Base-by-base conservation (phyloP, 495 filamentous ascomycete species). In the Bathelium albidoporum region DNA sequence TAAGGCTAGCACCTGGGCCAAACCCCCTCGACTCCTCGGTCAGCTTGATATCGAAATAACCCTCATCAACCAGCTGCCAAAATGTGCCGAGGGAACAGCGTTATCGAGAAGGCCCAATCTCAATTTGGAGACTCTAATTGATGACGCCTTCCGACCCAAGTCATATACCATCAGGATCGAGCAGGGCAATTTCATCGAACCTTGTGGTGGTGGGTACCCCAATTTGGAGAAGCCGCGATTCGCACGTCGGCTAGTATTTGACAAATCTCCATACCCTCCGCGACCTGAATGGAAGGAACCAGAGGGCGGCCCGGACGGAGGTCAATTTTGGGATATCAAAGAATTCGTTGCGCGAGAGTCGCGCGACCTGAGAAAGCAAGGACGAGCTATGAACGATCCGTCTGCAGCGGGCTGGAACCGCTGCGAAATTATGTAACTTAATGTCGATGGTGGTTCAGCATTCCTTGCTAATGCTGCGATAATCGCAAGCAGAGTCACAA, bases 231-330 rank as follows among this genome's bases (percentile, higher is more conserved):
- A 22, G 16, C 39, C 52, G 29, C 66, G 68, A 61, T 73, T 52
- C 58, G 66, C 64, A 32, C 62, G 68, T 64, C 70, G 71, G 53
- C 49, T 73, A 32, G 34, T 69, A 32, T 73, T 73, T 58, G 70
- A 73, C 45, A 72, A 67, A 49, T 72, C 71, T 31, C 71, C 71
- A 12, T 73, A 73, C 53, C 71, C 71, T 9, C 68, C 70, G 39
- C 64, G 66, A 61, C 60, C 59, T 31, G 64, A 70, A 64, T 73
- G 71, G 71, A 69, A 45, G 62, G 28, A 59, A 14, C 70, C 70
- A 26, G 64, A 65, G 44, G 61, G 64, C 0, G 71, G 62, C 9
- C 68, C 70, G 7, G 71, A 73, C 58, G 58, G 20, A 2, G 22
- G 55, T 53, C 44, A 68, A 39, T 68, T 71, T 59, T 72, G 70